Evolutionary conservation across 2,329 filamentous ascomycete genomes (phyloP), one percentile per base, ranked within the genome.

Genomic region (Fragosphaeria purpurea): DNA sequence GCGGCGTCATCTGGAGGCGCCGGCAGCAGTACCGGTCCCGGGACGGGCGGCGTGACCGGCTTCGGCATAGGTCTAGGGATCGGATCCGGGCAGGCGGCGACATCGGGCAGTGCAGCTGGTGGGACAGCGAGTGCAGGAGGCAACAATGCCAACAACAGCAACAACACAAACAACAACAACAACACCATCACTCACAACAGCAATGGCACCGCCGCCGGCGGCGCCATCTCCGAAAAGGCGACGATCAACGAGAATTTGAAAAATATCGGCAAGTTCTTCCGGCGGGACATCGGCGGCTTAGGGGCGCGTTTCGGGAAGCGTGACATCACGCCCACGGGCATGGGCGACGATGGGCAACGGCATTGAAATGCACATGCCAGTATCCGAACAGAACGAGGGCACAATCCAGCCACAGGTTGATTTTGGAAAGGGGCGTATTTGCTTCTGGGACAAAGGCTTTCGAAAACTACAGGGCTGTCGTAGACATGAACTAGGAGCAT

Each of bases 211-310:
- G 22, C 22, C 22, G 22, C 22, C 22, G 22, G 22, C 3, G 46
- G 54, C 33, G 35, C 56, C 41, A 3, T 53, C 37, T 11, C 73
- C 50, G 74, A 79, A 50, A 81, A 84, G 60, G 80, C 79, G 7
- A 88, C 85, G 48, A 79, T 96, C 56, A 95, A 96, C 63, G 90
- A 95, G 67, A 96, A 96, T 67, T 65, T 97, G 67, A 90, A 88
- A 70, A 95, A 88, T 65, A 87, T 98, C 68, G 91, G 91, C 31
- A 96, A 95, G 68, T 96, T 97, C 70, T 97, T 97, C 72, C 82
- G 85, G 55, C 75, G 91, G 56, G 91, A 96, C 70, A 83, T 91
- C 56, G 86, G 86, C 34, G 80, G 83, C 3, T 77, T 91, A 56
- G 84, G 86, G 2, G 80, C 79, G 9, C 71, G 85, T 57, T 90